Conservation (phyloP, 257 asterid species). For the Leonotis leonurus region DNA sequence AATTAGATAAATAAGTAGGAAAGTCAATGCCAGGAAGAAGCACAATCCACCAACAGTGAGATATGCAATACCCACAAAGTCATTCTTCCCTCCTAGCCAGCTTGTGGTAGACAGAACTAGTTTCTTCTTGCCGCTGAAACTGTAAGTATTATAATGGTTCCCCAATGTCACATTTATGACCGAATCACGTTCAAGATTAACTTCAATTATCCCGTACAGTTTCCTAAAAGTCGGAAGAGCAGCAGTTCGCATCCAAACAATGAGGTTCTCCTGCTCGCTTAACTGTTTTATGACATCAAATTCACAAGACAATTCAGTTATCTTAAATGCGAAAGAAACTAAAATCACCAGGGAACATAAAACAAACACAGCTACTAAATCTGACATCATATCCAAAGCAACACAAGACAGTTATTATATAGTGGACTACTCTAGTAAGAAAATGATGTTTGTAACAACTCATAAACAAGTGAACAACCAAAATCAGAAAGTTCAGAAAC, state of each 20-base stretch:
- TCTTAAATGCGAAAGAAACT: neutral
- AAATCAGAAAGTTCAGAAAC: neutral
- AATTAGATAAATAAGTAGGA: conserved; percentile 53
- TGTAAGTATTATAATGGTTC: conserved; percentile 70
- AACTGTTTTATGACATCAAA: conserved; percentile 40
- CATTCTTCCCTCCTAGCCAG: conserved; percentile 89
- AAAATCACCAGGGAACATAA: neutral
- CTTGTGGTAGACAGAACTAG: conserved; percentile 86
- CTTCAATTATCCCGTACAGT: conserved; percentile 71
- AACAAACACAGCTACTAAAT: neutral
- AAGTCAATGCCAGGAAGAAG: conserved; percentile 61
- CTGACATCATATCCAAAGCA: too few relatives aligned
- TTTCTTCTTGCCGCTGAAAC: conserved; percentile 80
- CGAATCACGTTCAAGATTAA: conserved; percentile 48
- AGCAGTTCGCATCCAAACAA: conserved; percentile 95
- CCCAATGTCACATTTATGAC: conserved; percentile 42
- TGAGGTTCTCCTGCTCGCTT: conserved; percentile 72
- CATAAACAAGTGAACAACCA: neutral
- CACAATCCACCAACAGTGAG: conserved; percentile 77
- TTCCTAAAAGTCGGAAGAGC: conserved; percentile 91
- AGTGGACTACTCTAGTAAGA: neutral
- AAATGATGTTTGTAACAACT: neutral
- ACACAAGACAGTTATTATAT: neutral
- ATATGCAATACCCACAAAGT: conserved; percentile 78
- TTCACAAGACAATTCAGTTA: neutral